A percentile compares a stretch with the other conserved stretches of the same genome.
Conservation (phyloP, 2,329 filamentous ascomycete genomes). For the Blumeria graminis region DNA sequence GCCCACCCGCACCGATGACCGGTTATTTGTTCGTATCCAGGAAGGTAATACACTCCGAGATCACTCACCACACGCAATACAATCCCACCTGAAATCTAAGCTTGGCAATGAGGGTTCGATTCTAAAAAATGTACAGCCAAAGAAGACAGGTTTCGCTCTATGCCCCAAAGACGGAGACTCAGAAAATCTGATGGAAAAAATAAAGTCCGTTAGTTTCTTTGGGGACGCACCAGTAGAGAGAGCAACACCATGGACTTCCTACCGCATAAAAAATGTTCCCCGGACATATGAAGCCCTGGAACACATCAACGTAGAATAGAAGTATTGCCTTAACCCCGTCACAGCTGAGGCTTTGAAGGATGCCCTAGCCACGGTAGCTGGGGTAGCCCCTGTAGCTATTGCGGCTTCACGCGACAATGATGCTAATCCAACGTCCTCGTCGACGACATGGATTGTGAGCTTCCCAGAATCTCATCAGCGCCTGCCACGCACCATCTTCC, state of each 20-base stretch:
- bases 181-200: background rate
- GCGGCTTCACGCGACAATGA: background rate
- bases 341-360: too few relatives aligned
- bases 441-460: background rate
- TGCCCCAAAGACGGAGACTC: background rate
- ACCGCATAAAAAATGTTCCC: too few relatives aligned
- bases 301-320: too few relatives aligned
- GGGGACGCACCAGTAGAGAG: background rate
- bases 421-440: background rate
- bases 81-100: too few relatives aligned
- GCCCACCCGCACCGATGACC: too few relatives aligned
- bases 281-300: too few relatives aligned
- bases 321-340: too few relatives aligned
- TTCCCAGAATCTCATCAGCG: background rate
- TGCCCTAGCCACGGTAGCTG: too few relatives aligned
- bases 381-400: too few relatives aligned
- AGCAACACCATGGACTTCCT: background rate
- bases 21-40: too few relatives aligned
- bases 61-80: too few relatives aligned
- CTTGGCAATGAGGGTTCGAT: background rate
- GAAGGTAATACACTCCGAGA: too few relatives aligned
- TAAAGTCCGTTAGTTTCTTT: background rate
- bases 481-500: background rate
- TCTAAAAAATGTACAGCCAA: background rate
- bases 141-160: background rate